Evolutionary conservation across 2,329 filamentous ascomycete species (phyloP), one percentile per base, ranked within the genome.

Genomic region (Ophiostoma fasciatum): DNA sequence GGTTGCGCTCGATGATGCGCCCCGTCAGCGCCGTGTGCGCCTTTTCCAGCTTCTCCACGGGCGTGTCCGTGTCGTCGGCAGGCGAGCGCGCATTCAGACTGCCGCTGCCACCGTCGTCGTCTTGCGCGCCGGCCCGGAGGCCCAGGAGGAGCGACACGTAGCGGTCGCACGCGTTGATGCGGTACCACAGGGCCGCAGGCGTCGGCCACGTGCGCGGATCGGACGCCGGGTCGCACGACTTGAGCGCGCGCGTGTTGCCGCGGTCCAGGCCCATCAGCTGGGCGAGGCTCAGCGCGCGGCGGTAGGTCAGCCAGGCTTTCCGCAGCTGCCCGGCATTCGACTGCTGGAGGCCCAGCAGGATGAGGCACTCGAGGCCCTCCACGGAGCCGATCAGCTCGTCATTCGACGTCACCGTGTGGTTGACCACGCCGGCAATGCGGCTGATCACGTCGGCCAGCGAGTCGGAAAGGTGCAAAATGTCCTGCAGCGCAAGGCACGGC

Each of bases 301-400:
- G 62, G 17, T 58, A 59, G 7, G 55, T 58, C 17, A 74, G 49
- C 68, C 69, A 75, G 3, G 66, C 56, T 30, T 66, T 64, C 17
- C 68, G 61, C 3, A 71, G 52, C 30, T 68, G 69, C 1, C 71
- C 71, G 1, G 57, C 58, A 38, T 72, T 70, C 26, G 58, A 55
- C 35, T 71, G 63, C 44, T 63, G 69, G 35, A 66, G 49, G 14
- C 58, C 56, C 26, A 67, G 55, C 0, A 74, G 48, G 17, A 63
- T 46, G 0, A 74, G 51, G 34, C 63, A 64, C 48, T 72, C 64
- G 1, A 74, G 47, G 2, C 68, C 68, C 46, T 74, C 68, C 2
- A 64, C 46, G 4, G 60, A 65, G 17, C 62, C 61, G 1, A 67
- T 50, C 4, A 74, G 51, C 27, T 68, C 62, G 30, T 73, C 65